Conservation (phyloP, 192 early-diverging fungal species). For the Dissophora ornata region DNA sequence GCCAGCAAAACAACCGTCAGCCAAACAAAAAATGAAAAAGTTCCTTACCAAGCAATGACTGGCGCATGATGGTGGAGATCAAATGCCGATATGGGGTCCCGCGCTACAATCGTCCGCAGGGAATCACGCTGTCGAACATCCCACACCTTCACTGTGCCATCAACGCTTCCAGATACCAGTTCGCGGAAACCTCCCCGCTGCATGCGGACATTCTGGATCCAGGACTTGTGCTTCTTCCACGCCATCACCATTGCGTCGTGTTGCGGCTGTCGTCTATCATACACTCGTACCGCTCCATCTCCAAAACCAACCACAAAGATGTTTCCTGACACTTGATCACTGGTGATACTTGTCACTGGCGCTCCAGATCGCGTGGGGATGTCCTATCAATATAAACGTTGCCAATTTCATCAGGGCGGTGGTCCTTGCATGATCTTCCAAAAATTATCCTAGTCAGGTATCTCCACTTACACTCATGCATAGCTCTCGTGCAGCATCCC, state of each 20-base stretch:
- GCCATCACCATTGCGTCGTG: constrained; percentile 65
- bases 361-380: constrained; percentile 65
- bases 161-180: constrained; percentile 72
- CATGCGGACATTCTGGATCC: constrained; percentile 68
- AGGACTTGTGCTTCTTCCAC: constrained; percentile 72
- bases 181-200: constrained; percentile 65
- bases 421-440: no score
- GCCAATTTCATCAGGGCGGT: no score
- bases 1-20: no score
- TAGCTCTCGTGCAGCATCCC: constrained; percentile 84
- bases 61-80: constrained; percentile 71
- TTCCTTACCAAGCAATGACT: constrained; percentile 67
- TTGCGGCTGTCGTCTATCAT: constrained; percentile 70
- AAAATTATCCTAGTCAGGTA: no score
- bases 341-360: constrained; percentile 73
- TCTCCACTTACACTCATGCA: constrained; percentile 68
- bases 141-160: constrained; percentile 72
- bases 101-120: constrained; percentile 53
- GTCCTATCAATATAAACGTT: constrained; percentile 53
- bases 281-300: constrained; percentile 77
- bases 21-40: not conserved
- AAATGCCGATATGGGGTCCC: constrained; percentile 57
- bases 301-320: constrained; percentile 78
- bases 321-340: constrained; percentile 70
- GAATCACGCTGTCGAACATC: constrained; percentile 65